Conservation (phyloP, 1,139 yeast species). For the Debaryomyces subglobosus region DNA sequence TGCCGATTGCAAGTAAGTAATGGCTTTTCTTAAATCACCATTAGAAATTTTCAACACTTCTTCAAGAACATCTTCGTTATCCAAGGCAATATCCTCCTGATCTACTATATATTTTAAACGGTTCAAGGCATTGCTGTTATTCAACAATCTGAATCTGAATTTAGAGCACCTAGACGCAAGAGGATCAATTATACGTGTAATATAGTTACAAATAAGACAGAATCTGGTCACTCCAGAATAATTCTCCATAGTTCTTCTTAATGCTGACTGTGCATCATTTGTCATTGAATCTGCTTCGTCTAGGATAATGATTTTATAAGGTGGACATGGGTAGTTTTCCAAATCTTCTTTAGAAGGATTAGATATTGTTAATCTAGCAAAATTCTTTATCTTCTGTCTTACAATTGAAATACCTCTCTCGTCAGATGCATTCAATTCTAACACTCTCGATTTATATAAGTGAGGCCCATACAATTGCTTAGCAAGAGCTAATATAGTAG, state of each 20-base stretch:
- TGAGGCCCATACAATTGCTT: constrained; percentile 77
- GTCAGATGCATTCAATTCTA: constrained; percentile 94
- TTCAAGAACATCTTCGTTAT: constrained; percentile 52
- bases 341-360: constrained; percentile 72
- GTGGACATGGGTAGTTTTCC: constrained; percentile 87
- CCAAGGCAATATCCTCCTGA: constrained; percentile 52
- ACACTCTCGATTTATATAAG: constrained; percentile 72
- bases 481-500: constrained; percentile 87
- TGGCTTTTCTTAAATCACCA: constrained; percentile 94
- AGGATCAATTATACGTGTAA: constrained; percentile 95
- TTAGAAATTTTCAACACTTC: constrained; percentile 68
- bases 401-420: constrained; percentile 96
- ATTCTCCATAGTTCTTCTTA: constrained; percentile 95
- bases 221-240: constrained; percentile 90
- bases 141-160: constrained; percentile 83
- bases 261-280: constrained; percentile 94
- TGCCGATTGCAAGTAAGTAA: constrained; percentile 88
- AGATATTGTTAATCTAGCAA: constrained; percentile 86
- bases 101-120: constrained; percentile 67
- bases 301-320: constrained; percentile 80
- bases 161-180: constrained; percentile 95
- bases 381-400: constrained; percentile 87
- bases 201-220: constrained; percentile 92
- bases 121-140: constrained; percentile 65
- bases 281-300: constrained; percentile 99